These are phyloP conservation scores for Prunus persica DNA, from an alignment of 306 rosid species.

Conservation along the genomic window Prunus_persica_NCBIv2 NC_034012.1:22938001-22938500, in stretches of 20 bases:
- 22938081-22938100: slow-evolving; percentile 92
- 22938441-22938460: background rate
- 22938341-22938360: slow-evolving; percentile 69
- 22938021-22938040: slow-evolving; percentile 18
- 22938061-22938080: slow-evolving; percentile 69
- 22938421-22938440: background rate
- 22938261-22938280: background rate
- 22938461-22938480: background rate
- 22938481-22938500: background rate
- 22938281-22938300: slow-evolving; percentile 5
- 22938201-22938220: background rate
- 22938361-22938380: slow-evolving; percentile 70
- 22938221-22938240: background rate
- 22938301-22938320: slow-evolving; percentile 75
- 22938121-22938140: slow-evolving; percentile 88
- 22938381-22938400: slow-evolving; percentile 74
- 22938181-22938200: background rate
- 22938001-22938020: no score
- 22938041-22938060: slow-evolving; percentile 53
- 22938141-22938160: slow-evolving; percentile 77
- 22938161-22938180: slow-evolving; percentile 35
- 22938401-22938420: slow-evolving; percentile 85
- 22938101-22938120: slow-evolving; percentile 82
- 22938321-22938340: slow-evolving; percentile 85
- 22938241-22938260: background rate